These are phyloP conservation scores for Grifola frondosa DNA, from an alignment of 1,284 basidiomycete genomes.

Conservation along the genomic window DNA sequence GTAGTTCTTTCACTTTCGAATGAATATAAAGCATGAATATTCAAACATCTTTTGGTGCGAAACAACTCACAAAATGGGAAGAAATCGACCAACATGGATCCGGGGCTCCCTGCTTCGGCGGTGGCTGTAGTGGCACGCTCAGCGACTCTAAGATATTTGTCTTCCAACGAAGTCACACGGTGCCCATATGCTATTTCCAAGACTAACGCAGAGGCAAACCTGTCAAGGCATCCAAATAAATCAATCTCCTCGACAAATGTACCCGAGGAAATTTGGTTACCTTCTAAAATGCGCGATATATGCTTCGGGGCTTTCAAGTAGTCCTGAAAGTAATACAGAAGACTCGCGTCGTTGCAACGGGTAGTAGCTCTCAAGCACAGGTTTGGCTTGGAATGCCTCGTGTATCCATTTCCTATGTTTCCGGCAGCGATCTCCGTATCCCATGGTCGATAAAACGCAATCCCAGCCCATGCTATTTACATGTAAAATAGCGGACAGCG, in stretches of 20 bases:
- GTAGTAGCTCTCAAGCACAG: slow-evolving; percentile 12
- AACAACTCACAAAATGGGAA: slow-evolving; percentile 20
- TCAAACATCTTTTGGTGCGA: not conserved
- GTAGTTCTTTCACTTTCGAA: slow-evolving; percentile 27
- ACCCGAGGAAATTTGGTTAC: slow-evolving; percentile 3
- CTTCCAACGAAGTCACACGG: slow-evolving; percentile 11
- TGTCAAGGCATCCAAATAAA: not conserved
- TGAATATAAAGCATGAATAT: not conserved
- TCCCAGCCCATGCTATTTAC: slow-evolving; percentile 22
- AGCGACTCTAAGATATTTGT: slow-evolving; percentile 17
- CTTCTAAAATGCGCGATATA: slow-evolving; percentile 16
- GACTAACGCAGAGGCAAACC: slow-evolving; percentile 21
- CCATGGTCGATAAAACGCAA: slow-evolving; percentile 17
- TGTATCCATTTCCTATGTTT: slow-evolving; percentile 24
- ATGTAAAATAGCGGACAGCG: not conserved
- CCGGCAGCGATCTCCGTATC: slow-evolving; percentile 24
- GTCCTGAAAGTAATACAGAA: slow-evolving; percentile 11
- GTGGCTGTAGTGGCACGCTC: slow-evolving; percentile 17
- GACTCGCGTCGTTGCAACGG: slow-evolving; percentile 17
- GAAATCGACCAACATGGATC: slow-evolving; percentile 25
- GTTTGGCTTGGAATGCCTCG: slow-evolving; percentile 19
- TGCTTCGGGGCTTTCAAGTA: slow-evolving; percentile 16
- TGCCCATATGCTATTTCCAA: slow-evolving; percentile 23
- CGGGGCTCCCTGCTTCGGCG: slow-evolving; percentile 16
- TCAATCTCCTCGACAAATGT: no score